Percentiles rank a stretch among this genome's conserved stretches.
phyloP scores from a whole-genome alignment of 495 filamentous ascomycete species.

The Rhizodiscina lignyota region DNA sequence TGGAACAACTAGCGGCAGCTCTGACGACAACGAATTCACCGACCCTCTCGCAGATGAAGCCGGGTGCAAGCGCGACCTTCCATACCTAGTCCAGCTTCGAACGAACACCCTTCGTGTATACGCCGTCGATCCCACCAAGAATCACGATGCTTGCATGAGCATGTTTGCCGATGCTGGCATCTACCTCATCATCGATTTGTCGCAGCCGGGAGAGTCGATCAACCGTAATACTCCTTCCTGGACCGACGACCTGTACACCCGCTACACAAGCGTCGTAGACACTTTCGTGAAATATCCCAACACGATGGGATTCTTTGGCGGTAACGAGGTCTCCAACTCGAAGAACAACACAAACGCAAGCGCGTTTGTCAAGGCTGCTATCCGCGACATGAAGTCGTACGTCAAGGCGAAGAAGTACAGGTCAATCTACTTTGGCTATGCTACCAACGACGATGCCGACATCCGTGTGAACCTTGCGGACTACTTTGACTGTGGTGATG shows the following conservation, averaged over 20 bases:
- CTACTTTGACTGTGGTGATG: constrained; percentile 80
- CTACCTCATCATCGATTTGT: constrained; percentile 84
- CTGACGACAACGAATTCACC: constrained; percentile 25
- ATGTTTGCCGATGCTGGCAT: constrained; percentile 73
- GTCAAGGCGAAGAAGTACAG: constrained; percentile 66
- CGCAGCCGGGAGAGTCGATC: constrained; percentile 64
- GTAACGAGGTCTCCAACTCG: constrained; percentile 89
- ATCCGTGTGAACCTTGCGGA: constrained; percentile 67
- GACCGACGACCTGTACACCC: constrained; percentile 55
- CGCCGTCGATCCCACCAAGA: constrained; percentile 60
- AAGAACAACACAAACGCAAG: constrained; percentile 66
- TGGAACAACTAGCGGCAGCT: constrained; percentile 20
- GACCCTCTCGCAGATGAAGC: constrained; percentile 58
- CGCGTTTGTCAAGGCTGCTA: constrained; percentile 90
- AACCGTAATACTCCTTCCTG: constrained; percentile 62
- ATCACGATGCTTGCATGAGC: constrained; percentile 78
- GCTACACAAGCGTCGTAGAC: constrained; percentile 77
- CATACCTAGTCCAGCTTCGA: constrained; percentile 53
- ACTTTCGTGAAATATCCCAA: constrained; percentile 65
- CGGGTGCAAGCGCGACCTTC: constrained; percentile 66
- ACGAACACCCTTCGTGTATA: constrained; percentile 93
- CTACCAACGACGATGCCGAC: constrained; percentile 71
- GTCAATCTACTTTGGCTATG: constrained; percentile 80
- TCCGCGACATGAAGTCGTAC: constrained; percentile 86
- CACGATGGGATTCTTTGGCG: constrained; percentile 87